Conservation (phyloP, 768 basidiomycete genomes). For the Leucocoprinus leucothites region DNA sequence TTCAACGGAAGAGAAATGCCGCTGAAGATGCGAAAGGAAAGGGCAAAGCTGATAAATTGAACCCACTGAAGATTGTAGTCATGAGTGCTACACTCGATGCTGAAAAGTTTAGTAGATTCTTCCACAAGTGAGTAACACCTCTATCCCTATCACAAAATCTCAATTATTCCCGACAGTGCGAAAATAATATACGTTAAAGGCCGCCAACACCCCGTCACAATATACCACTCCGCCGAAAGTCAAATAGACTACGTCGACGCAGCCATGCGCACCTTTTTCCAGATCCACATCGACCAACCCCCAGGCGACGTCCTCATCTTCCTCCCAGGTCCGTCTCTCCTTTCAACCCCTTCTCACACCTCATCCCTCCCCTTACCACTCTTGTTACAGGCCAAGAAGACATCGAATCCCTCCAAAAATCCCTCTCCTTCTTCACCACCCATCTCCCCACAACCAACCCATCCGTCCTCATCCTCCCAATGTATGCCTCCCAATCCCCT, state of each 20-base stretch:
- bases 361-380: neutral
- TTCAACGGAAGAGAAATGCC: slow-evolving; percentile 64
- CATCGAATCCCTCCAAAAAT: slow-evolving; percentile 82
- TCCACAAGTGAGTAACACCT: slow-evolving; percentile 57
- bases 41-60: slow-evolving; percentile 37
- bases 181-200: slow-evolving; percentile 90
- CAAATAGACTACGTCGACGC: slow-evolving; percentile 86
- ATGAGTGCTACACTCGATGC: slow-evolving; percentile 99
- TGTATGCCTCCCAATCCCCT: slow-evolving; percentile 85
- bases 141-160: neutral
- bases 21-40: slow-evolving; percentile 38
- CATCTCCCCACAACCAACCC: neutral
- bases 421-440: slow-evolving; percentile 45
- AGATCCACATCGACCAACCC: slow-evolving; percentile 79
- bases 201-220: slow-evolving; percentile 86
- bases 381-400: slow-evolving; percentile 85
- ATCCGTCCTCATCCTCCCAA: slow-evolving; percentile 72
- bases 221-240: slow-evolving; percentile 71
- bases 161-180: slow-evolving; percentile 46
- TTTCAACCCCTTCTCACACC: too few species aligned
- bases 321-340: slow-evolving; percentile 60
- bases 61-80: slow-evolving; percentile 86
- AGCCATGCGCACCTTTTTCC: slow-evolving; percentile 90
- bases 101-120: slow-evolving; percentile 90
- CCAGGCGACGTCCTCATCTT: slow-evolving; percentile 92